phyloP scores from a whole-genome alignment of 441 rosid species.

The Aleurites moluccanus region DNA sequence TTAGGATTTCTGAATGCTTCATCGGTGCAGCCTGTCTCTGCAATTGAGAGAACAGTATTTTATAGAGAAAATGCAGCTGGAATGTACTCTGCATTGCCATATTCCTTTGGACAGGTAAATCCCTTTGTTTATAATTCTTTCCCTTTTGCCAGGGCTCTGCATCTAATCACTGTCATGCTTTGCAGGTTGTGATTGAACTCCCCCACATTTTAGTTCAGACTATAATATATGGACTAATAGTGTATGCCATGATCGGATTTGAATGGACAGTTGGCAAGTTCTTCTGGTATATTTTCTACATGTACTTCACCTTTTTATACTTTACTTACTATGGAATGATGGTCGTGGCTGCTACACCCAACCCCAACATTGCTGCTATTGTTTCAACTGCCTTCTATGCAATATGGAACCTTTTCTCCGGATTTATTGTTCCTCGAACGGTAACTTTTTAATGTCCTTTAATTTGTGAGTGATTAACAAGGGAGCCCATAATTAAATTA shows the following conservation, averaged over 20 bases:
- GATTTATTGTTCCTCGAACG: slow-evolving; percentile 55
- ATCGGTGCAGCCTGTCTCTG: slow-evolving; percentile 69
- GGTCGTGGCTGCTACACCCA: slow-evolving; percentile 54
- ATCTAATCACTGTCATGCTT: not conserved
- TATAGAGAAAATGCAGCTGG: slow-evolving; percentile 85
- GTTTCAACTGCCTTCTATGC: slow-evolving; percentile 39
- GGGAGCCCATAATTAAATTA: not conserved
- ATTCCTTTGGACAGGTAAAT: slow-evolving; percentile 77
- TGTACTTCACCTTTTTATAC: slow-evolving; percentile 54
- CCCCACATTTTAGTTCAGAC: slow-evolving; percentile 51
- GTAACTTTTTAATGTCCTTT: slow-evolving; percentile 26
- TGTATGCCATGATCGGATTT: slow-evolving; percentile 57
- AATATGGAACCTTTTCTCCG: slow-evolving; percentile 60
- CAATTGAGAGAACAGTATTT: slow-evolving; percentile 73
- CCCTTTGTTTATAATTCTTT: not conserved
- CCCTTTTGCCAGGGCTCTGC: not conserved
- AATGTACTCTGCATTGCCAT: slow-evolving; percentile 81
- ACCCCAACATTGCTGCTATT: slow-evolving; percentile 50
- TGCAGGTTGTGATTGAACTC: slow-evolving; percentile 53
- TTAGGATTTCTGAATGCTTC: slow-evolving; percentile 59
- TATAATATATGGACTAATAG: slow-evolving; percentile 44
- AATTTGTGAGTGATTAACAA: no score
- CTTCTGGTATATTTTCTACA: slow-evolving; percentile 54
- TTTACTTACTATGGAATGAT: slow-evolving; percentile 66
- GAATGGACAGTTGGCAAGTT: slow-evolving; percentile 52